Base-by-base conservation (phyloP, 1,284 basidiomycete genomes). In the Malassezia equina region DNA sequence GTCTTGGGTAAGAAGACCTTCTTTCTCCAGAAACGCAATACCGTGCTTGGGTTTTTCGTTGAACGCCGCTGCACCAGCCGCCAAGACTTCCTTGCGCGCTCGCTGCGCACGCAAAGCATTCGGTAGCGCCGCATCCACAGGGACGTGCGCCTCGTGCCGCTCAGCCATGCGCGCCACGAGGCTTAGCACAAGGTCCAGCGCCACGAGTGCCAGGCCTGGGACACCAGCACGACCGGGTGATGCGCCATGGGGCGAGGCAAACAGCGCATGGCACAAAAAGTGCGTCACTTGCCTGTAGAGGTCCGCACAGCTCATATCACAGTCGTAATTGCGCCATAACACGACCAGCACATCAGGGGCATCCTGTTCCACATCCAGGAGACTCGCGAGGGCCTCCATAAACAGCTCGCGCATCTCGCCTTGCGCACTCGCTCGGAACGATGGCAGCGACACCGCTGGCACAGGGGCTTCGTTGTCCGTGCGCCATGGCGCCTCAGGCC, bases 21-120 rank as follows among this genome's bases (percentile, higher is more conserved):
- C 81, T 46, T 81, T 76, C 61, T 85, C 83, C 11, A 81, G 78
- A 69, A 75, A 77, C 58, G 86, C 81, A n/a, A 98, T 75, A 0
- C 91, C 94, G 39, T 81, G 80, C 77, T 94, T 96, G 1, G 94
- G 93, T 77, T 98, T 98, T n/a, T 81, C 77, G 71, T 98, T 99
- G 79, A 98, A 99, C 44, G 84, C 83, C 0, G 83, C 78, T 1
- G 90, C 88, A 7, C 90, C 93, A 1, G 84, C 82, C 43, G 94
- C 78, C 23, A 95, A 83, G 11, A 91, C 78, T 40, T 85, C 84
- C 76, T 99, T 99, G 67, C 83, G 83, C 0, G 85, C 84, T 75
- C 96, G 96, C 19, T 80, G 81, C 49, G 81, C 79, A 36, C 82
- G 78, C 76, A 4, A 78, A 1, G 63, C 53, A 17, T 58, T 41